phyloP scores from a whole-genome alignment of 352 stramenopile genomes.

The Phytophthora vignae region DNA sequence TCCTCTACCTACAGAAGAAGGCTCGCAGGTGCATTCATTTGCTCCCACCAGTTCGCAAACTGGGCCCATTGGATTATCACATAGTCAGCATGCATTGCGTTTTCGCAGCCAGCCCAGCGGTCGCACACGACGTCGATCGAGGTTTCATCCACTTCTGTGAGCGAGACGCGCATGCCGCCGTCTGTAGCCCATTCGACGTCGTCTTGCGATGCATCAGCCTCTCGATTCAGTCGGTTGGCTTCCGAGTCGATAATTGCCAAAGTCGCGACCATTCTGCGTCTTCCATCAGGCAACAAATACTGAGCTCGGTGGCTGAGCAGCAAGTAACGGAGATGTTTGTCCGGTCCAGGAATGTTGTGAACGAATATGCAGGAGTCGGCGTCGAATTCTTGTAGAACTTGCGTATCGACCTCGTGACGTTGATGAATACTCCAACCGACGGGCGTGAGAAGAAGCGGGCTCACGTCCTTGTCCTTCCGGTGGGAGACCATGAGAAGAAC shows the following conservation, averaged over 20 bases:
- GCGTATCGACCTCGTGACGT: slow-evolving; percentile 17
- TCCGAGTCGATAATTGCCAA: slow-evolving; percentile 31
- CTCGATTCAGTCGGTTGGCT: slow-evolving; percentile 25
- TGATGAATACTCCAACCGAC: slow-evolving; percentile 32
- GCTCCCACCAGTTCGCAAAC: slow-evolving; percentile 56
- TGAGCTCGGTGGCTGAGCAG: slow-evolving; percentile 6
- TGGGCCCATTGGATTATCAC: slow-evolving; percentile 49
- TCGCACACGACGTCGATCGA: slow-evolving; percentile 37
- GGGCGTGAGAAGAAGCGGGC: slow-evolving; percentile 15
- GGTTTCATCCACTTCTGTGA: slow-evolving; percentile 27
- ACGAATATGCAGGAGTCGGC: slow-evolving; percentile 22
- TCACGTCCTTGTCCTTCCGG: slow-evolving; percentile 15
- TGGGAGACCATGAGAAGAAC: slow-evolving; percentile 1
- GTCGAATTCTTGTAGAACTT: slow-evolving; percentile 24
- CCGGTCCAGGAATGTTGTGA: slow-evolving; percentile 21
- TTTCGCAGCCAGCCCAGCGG: slow-evolving; percentile 37
- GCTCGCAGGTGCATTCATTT: slow-evolving; percentile 52
- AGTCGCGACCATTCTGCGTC: slow-evolving; percentile 8
- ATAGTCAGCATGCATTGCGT: slow-evolving; percentile 41
- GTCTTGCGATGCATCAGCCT: slow-evolving; percentile 3
- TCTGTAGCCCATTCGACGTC: slow-evolving; percentile 30
- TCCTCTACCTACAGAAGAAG: not conserved
- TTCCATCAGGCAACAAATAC: not conserved
- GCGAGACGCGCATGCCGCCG: slow-evolving; percentile 28
- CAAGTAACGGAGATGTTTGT: slow-evolving; percentile 12